Evolutionary conservation across 139 green algal species (phyloP), one percentile per base, ranked within the genome.

Genomic region (Chlorella sp.): DNA sequence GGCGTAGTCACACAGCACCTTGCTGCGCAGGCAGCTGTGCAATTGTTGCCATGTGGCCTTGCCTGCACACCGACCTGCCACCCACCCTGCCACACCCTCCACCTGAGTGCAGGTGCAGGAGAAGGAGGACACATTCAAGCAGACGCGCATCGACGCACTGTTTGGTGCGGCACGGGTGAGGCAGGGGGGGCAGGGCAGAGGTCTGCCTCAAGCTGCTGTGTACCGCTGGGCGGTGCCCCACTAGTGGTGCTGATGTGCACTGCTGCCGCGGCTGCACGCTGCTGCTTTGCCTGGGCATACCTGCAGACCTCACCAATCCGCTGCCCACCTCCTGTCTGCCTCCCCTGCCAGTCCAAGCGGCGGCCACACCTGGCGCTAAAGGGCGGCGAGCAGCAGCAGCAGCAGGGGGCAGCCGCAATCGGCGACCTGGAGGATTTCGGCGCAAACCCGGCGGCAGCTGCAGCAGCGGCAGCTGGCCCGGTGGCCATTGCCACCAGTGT

Each of bases 101-200:
- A 19, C 19, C 38, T 20, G n/a, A 38, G 22, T 73, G 64, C 82
- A 82, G 73, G 73, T 86, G 9, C 82, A 83, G 24, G 95, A 97
- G 84, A 93, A 92, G 87, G 87, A 93, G 34, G 92, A 95, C 85
- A 95, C 90, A 34, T 92, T 86, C 81, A 92, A 95, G 90, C 96
- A 99, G 90, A 88, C 86, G 26, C 90, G 88, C 4, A 76, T 98
- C 41, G 80, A 91, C 30, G 69, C 34, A 8, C 85, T 96, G 44
- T 93, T 96, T 80, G 70, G 77, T 9, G 54, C 46, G 36, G 70
- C 44, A 3, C 60, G 60, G 54, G 75, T 56, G 43, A 86, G 54
- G 44, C 17, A 5, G 40, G 41, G 17, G 46, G 41, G 14, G 11
- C 17, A 41, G 46, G n/a, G 7, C 24, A 36, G 24, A 14, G 26